These are phyloP conservation scores for Neurospora sp. DNA, from an alignment of 495 filamentous ascomycete genomes.

Conservation along the genomic window DNA sequence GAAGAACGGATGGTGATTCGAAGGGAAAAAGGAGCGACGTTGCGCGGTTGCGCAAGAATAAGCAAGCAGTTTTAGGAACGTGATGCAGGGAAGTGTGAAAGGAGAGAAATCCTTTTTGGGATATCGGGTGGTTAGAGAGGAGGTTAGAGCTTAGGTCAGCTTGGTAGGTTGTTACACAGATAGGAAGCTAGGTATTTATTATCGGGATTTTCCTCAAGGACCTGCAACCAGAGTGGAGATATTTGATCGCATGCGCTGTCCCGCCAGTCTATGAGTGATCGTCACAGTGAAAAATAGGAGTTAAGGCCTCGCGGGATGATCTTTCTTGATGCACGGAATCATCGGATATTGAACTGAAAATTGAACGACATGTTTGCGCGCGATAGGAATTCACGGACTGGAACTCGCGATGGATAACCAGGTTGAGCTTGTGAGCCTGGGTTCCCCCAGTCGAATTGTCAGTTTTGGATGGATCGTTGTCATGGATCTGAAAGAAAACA, in stretches of 20 bases:
- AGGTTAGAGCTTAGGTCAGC: neutral
- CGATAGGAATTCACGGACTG: neutral
- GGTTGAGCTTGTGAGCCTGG: neutral
- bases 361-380: neutral
- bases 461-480: neutral
- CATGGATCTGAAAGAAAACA: neutral
- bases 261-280: neutral
- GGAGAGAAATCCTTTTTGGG: neutral
- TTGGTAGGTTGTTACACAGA: neutral
- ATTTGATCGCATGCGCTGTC: neutral
- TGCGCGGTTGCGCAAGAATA: neutral
- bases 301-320: neutral
- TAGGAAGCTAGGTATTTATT: neutral
- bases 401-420: neutral
- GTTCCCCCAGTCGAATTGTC: neutral
- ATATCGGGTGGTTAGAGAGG: neutral
- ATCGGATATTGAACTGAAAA: neutral
- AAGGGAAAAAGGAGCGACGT: neutral
- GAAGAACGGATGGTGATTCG: neutral
- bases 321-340: neutral
- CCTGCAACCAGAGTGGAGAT: neutral
- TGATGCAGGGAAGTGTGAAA: neutral
- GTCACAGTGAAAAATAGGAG: neutral
- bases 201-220: neutral
- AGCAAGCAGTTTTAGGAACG: neutral